Conservation (phyloP, 345 rosid species). For the Balakata baccata region DNA sequence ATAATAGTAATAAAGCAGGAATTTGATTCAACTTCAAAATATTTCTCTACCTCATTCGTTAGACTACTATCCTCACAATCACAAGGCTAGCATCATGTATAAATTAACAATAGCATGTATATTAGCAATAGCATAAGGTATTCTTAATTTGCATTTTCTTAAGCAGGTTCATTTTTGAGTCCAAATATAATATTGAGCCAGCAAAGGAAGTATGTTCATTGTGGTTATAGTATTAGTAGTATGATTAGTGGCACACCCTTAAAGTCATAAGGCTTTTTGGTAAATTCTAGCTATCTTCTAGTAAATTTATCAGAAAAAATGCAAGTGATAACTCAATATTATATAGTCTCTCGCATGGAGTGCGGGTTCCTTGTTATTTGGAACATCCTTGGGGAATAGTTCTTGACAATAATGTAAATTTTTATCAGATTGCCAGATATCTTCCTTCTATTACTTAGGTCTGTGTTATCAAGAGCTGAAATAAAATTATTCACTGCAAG, state of each 20-base stretch:
- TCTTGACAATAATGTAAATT: not conserved
- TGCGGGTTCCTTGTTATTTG: not conserved
- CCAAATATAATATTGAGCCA: not conserved
- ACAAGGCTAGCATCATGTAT: not conserved
- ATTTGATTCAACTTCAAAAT: not conserved
- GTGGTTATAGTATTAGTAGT: not conserved
- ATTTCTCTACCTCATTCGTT: not conserved
- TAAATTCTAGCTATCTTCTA: not conserved
- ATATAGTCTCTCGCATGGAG: not conserved
- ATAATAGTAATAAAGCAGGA: not conserved
- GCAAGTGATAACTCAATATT: not conserved
- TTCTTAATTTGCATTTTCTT: not conserved
- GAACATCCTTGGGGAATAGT: not conserved
- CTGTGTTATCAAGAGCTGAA: not conserved
- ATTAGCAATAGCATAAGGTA: not conserved
- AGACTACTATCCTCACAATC: not conserved
- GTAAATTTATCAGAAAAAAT: not conserved
- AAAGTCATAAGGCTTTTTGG: not conserved
- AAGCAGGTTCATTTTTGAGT: not conserved
- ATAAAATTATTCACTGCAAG: not conserved
- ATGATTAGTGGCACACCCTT: not conserved
- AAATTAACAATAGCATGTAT: not conserved
- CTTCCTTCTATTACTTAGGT: not conserved
- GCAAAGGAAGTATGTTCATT: not conserved
- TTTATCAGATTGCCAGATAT: not conserved